Evolutionary conservation across 768 basidiomycete species (phyloP).

Genomic region (Cantharellus anzutake): DNA sequence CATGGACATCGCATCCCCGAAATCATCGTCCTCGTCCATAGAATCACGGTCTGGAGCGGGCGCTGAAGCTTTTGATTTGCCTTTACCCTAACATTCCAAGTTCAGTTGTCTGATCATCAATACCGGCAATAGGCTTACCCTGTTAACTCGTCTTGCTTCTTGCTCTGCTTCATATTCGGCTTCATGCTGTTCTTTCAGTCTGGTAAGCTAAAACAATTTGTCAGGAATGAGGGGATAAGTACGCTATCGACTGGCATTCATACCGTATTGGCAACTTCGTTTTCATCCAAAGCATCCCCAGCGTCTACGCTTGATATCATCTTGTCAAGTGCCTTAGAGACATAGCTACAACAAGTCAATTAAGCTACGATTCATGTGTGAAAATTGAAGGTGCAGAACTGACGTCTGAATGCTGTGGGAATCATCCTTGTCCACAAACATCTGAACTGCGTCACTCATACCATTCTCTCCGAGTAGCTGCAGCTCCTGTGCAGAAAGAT

Average conservation of each 20-base stretch:
- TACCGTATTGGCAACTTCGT: constrained; percentile 56
- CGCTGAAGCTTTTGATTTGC: constrained; percentile 25
- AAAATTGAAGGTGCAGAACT: constrained; percentile 16
- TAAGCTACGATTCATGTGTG: not conserved
- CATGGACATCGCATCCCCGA: constrained; percentile 35
- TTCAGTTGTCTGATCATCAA: constrained; percentile 30
- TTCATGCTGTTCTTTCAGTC: constrained; percentile 27
- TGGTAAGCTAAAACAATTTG: constrained; percentile 30
- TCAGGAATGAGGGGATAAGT: not conserved
- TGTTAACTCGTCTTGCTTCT: constrained; percentile 30
- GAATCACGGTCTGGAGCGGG: constrained; percentile 27
- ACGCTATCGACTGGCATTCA: constrained; percentile 10
- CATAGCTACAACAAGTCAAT: constrained; percentile 34
- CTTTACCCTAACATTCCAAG: constrained; percentile 17
- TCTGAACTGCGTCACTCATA: constrained; percentile 86
- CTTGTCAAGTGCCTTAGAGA: constrained; percentile 33
- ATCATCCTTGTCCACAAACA: constrained; percentile 96
- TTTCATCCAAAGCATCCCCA: constrained; percentile 50
- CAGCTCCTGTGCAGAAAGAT: constrained; percentile 78
- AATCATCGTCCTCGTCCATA: constrained; percentile 43
- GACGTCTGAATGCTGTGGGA: constrained; percentile 78
- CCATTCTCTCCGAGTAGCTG: constrained; percentile 78
- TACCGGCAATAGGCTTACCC: constrained; percentile 17
- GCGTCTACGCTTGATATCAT: constrained; percentile 51
- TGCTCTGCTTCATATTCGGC: constrained; percentile 33